These are phyloP conservation scores for Agaricus blazei DNA, from an alignment of 768 basidiomycete genomes.

Conservation along the genomic window DNA sequence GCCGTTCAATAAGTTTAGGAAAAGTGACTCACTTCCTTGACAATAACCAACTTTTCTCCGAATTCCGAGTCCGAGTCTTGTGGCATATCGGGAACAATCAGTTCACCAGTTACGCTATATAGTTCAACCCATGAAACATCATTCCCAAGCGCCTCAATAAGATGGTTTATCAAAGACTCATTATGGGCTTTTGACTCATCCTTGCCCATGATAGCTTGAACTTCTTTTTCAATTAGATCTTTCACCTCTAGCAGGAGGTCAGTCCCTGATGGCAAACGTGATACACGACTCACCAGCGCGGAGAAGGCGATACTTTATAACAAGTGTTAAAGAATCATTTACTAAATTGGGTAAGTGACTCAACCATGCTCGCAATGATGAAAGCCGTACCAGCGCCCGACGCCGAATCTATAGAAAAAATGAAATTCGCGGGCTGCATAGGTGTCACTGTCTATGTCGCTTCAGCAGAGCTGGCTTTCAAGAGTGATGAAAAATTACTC, in stretches of 20 bases:
- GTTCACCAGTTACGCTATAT: constrained; percentile 68
- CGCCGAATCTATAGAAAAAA: constrained; percentile 72
- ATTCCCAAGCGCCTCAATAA: constrained; percentile 56
- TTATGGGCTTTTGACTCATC: constrained; percentile 32
- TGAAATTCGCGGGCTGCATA: constrained; percentile 65
- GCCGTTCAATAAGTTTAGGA: neutral
- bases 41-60: constrained; percentile 23
- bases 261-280: neutral
- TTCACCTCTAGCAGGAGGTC: constrained; percentile 54
- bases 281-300: constrained; percentile 59
- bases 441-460: constrained; percentile 66
- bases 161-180: constrained; percentile 37
- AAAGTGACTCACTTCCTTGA: constrained; percentile 24
- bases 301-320: constrained; percentile 73
- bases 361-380: constrained; percentile 1
- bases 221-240: constrained; percentile 47
- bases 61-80: constrained; percentile 24
- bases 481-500: constrained; percentile 15
- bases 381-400: constrained; percentile 50
- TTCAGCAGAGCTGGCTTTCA: neutral
- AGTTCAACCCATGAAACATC: constrained; percentile 65
- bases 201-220: constrained; percentile 36
- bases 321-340: constrained; percentile 54
- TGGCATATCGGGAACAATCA: constrained; percentile 44
- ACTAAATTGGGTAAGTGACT: constrained; percentile 33